Percentiles rank a stretch among this genome's conserved stretches.
Evolutionary conservation across 192 early-diverging fungal genomes (phyloP).

Genomic region (Radiomyces spectabilis): DNA sequence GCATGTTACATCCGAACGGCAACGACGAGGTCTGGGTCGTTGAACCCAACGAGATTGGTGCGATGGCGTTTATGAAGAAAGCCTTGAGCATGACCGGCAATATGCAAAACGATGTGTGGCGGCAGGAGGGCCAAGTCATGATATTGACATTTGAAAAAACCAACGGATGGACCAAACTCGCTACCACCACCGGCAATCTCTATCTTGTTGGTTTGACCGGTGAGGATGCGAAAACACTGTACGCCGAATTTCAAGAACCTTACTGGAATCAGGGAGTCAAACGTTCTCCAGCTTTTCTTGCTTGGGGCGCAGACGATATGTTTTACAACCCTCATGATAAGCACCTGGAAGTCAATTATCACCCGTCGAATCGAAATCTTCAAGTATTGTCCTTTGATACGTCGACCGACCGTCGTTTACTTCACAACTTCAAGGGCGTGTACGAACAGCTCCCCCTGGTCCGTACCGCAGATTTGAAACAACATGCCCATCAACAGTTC

Average conservation of each 20-base stretch:
- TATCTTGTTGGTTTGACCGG: conserved; percentile 20
- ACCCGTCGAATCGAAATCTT: conserved; percentile 20
- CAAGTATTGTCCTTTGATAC: conserved; percentile 28
- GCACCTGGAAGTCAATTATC: conserved; percentile 21
- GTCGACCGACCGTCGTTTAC: not conserved
- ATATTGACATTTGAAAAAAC: conserved; percentile 31
- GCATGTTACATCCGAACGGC: not conserved
- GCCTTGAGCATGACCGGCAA: conserved; percentile 29
- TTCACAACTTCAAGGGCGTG: too few species aligned
- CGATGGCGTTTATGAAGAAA: conserved; percentile 51
- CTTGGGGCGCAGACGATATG: conserved; percentile 44
- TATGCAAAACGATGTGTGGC: conserved; percentile 16
- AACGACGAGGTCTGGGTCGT: conserved; percentile 60
- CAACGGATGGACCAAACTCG: conserved; percentile 26
- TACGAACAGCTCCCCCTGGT: too few species aligned
- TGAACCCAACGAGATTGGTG: conserved; percentile 42
- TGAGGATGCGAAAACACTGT: conserved; percentile 32
- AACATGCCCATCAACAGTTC: not conserved
- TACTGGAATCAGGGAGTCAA: conserved; percentile 22
- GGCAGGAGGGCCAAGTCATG: conserved; percentile 2
- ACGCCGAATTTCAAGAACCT: conserved; percentile 38
- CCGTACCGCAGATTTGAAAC: too few species aligned
- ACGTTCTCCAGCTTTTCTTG: conserved; percentile 28
- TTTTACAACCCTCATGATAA: conserved; percentile 19
- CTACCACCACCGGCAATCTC: conserved; percentile 8